Evolutionary conservation across 257 asterid species (phyloP).

Genomic region (Marsdenia floribunda): DNA sequence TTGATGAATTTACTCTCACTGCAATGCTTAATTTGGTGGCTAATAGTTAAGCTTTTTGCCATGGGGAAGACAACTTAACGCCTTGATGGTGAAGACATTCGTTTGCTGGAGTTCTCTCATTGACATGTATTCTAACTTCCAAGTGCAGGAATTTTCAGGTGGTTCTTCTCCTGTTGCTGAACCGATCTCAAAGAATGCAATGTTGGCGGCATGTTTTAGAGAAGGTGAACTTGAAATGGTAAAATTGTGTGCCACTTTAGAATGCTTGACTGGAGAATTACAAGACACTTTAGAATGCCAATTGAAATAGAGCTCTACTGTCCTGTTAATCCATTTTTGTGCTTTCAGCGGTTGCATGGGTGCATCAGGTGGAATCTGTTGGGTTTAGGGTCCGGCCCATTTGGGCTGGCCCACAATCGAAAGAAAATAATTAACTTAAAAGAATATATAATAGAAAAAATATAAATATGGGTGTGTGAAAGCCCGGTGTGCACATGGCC

Average conservation of each 20-base stretch:
- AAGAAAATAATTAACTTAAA: no score
- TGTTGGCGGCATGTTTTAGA: slow-evolving; percentile 81
- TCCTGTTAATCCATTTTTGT: background rate
- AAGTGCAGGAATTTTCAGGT: slow-evolving; percentile 58
- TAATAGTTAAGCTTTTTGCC: slow-evolving; percentile 35
- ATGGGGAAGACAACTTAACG: slow-evolving; percentile 64
- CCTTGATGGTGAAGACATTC: slow-evolving; percentile 64
- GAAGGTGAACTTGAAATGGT: slow-evolving; percentile 74
- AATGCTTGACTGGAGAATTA: slow-evolving; percentile 48
- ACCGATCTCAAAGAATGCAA: slow-evolving; percentile 62
- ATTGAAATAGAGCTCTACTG: slow-evolving; percentile 12
- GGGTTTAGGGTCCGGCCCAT: no score
- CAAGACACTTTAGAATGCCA: slow-evolving; percentile 7
- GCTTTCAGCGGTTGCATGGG: background rate
- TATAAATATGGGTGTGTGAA: no score
- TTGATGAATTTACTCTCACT: slow-evolving; percentile 73
- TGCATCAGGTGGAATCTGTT: no score
- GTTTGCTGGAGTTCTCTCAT: slow-evolving; percentile 72
- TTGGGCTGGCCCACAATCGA: no score
- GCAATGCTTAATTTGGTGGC: slow-evolving; percentile 69
- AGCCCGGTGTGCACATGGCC: no score
- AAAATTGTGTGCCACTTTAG: slow-evolving; percentile 32
- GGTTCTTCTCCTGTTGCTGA: slow-evolving; percentile 35
- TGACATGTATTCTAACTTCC: slow-evolving; percentile 89
- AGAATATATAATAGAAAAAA: no score